A percentile compares a stretch with the other conserved stretches of the same genome.
Evolutionary conservation across 495 filamentous ascomycete species (phyloP).

Genomic region (Sordaria brevicollis): DNA sequence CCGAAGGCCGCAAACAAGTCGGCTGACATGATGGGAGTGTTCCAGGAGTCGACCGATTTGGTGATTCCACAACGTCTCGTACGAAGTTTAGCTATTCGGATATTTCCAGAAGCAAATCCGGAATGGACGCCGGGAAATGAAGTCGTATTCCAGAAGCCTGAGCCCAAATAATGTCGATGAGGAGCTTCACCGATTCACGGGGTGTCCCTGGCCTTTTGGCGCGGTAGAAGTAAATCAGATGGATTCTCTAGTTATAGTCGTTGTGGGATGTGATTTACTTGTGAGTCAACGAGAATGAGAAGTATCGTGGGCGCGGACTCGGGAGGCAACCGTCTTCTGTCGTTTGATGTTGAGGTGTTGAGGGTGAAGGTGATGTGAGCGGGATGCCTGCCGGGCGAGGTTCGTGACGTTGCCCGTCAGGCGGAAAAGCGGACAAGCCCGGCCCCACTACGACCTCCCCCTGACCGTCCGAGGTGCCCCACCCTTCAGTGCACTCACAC

Average conservation of each 20-base stretch:
- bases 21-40: constrained; percentile 49
- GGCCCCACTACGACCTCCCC: background rate
- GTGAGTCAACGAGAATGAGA: too few relatives aligned
- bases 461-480: background rate
- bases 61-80: too few relatives aligned
- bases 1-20: constrained; percentile 68
- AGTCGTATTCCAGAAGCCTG: background rate
- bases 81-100: too few relatives aligned
- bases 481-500: background rate
- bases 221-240: background rate
- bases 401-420: background rate
- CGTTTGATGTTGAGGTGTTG: too few relatives aligned
- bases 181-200: background rate
- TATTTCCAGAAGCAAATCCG: too few relatives aligned
- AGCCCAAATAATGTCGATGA: background rate
- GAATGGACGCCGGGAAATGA: too few relatives aligned
- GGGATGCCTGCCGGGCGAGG: background rate
- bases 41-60: background rate
- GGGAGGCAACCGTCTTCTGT: too few relatives aligned
- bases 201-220: background rate
- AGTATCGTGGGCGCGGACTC: too few relatives aligned
- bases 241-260: background rate
- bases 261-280: background rate
- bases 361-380: background rate
- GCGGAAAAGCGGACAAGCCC: background rate